A percentile compares a stretch with the other conserved stretches of the same genome.
These are phyloP conservation scores for Pseudogymnoascus sp. DNA, from an alignment of 2,329 filamentous ascomycete species.

Conservation along the genomic window DNA sequence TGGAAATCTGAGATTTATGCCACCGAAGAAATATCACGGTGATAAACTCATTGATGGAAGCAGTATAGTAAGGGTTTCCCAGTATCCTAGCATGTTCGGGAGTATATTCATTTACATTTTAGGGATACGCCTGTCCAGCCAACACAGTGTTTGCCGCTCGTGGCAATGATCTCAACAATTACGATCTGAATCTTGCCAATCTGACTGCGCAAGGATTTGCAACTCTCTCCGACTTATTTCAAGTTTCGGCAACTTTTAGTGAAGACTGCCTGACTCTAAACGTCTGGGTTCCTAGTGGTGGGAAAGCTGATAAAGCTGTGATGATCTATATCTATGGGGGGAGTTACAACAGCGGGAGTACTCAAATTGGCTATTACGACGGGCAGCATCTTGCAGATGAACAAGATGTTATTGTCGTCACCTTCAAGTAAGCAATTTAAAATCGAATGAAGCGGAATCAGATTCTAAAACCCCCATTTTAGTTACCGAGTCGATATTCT, in stretches of 20 bases:
- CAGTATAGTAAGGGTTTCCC: slow-evolving; percentile 17
- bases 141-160: neutral
- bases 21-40: slow-evolving; percentile 21
- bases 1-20: slow-evolving; percentile 32
- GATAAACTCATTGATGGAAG: slow-evolving; percentile 17
- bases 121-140: slow-evolving; percentile 8
- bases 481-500: slow-evolving; percentile 28
- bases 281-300: slow-evolving; percentile 26
- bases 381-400: slow-evolving; percentile 35
- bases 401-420: slow-evolving; percentile 10
- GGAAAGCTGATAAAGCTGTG: slow-evolving; percentile 32
- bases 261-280: slow-evolving; percentile 32
- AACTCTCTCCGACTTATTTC: slow-evolving; percentile 10
- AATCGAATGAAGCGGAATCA: neutral
- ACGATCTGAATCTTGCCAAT: slow-evolving; percentile 14
- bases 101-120: neutral
- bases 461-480: neutral
- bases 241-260: neutral
- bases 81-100: slow-evolving; percentile 19
- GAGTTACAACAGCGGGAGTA: slow-evolving; percentile 32
- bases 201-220: slow-evolving; percentile 17
- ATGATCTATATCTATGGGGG: slow-evolving; percentile 38
- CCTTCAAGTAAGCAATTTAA: slow-evolving; percentile 22
- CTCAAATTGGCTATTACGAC: slow-evolving; percentile 32
- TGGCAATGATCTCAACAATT: slow-evolving; percentile 9